Percentiles rank a stretch among this genome's conserved stretches.
phyloP scores from a whole-genome alignment of 208 protist species.

The Trypanosoma grayi region DNA sequence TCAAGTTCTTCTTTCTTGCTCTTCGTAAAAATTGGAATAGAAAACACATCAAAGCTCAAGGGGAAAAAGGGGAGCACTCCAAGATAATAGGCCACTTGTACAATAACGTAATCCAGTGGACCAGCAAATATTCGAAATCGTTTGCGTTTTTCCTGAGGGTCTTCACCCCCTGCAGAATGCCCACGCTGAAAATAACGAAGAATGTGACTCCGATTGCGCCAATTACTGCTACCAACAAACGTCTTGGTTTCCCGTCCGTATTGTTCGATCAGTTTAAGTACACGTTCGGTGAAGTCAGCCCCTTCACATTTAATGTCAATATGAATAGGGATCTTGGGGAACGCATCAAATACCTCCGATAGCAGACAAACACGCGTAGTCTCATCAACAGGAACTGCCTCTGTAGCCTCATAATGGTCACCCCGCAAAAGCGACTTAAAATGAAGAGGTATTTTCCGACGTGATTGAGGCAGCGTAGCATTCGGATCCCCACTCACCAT shows the following conservation, averaged over 20 bases:
- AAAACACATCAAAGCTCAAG: constrained; percentile 70
- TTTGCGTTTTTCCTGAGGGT: constrained; percentile 31
- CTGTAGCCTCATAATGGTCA: constrained; percentile 42
- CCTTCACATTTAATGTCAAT: constrained; percentile 72
- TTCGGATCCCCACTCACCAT: constrained; percentile 43
- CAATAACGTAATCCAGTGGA: constrained; percentile 36
- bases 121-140: constrained; percentile 59
- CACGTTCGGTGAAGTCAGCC: constrained; percentile 36
- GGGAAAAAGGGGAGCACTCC: constrained; percentile 61
- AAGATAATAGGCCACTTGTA: constrained; percentile 57
- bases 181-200: constrained; percentile 40
- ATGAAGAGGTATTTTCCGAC: constrained; percentile 50
- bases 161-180: background rate
- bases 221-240: constrained; percentile 68
- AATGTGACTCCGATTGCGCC: constrained; percentile 43
- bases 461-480: constrained; percentile 50
- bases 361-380: constrained; percentile 62
- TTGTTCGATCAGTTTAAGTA: constrained; percentile 63
- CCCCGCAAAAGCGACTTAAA: constrained; percentile 39
- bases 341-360: constrained; percentile 62
- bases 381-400: constrained; percentile 43
- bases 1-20: constrained; percentile 28
- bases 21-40: constrained; percentile 64
- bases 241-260: constrained; percentile 51
- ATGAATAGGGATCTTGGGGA: constrained; percentile 60